A percentile compares a stretch with the other conserved stretches of the same genome.
These are phyloP conservation scores for Picochlorum costavermella DNA, from an alignment of 139 green algal genomes.

Conservation along the genomic window DNA sequence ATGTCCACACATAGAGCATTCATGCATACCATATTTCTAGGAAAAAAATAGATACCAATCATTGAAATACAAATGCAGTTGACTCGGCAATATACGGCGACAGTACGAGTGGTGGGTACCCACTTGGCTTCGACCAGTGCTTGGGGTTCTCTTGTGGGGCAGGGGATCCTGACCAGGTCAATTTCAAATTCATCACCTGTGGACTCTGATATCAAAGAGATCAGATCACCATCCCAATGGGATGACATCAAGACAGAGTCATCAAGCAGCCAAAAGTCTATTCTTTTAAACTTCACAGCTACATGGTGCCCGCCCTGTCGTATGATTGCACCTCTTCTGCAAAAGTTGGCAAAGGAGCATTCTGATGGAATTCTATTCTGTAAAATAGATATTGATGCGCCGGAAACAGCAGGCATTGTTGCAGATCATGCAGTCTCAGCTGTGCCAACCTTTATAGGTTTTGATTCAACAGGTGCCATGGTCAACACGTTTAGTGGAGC, in stretches of 20 bases:
- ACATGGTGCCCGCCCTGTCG: conserved; percentile 7
- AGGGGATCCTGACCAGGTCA: no score
- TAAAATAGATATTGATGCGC: conserved; percentile 67
- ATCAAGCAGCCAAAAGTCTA: not conserved
- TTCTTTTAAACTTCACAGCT: conserved; percentile 11
- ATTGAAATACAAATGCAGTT: no score
- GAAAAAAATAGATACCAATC: no score
- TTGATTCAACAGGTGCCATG: conserved; percentile 15
- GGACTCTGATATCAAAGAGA: not conserved
- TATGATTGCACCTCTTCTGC: conserved; percentile 44
- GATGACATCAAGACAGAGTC: not conserved
- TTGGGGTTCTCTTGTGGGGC: no score
- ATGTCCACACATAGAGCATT: no score
- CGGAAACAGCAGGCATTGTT: not conserved
- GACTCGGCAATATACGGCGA: no score
- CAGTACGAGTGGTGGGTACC: no score
- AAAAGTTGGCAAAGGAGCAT: conserved; percentile 21
- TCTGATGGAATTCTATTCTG: conserved; percentile 37
- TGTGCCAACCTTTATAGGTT: conserved; percentile 50
- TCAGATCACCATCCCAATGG: not conserved
- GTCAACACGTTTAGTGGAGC: conserved; percentile 50
- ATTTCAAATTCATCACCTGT: no score
- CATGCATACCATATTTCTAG: no score
- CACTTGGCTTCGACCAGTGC: no score
- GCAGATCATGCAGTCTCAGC: conserved; percentile 36